These are phyloP conservation scores for Macadamia integrifolia DNA, from an alignment of 164 flowering plant genomes.

Conservation along the genomic window DNA sequence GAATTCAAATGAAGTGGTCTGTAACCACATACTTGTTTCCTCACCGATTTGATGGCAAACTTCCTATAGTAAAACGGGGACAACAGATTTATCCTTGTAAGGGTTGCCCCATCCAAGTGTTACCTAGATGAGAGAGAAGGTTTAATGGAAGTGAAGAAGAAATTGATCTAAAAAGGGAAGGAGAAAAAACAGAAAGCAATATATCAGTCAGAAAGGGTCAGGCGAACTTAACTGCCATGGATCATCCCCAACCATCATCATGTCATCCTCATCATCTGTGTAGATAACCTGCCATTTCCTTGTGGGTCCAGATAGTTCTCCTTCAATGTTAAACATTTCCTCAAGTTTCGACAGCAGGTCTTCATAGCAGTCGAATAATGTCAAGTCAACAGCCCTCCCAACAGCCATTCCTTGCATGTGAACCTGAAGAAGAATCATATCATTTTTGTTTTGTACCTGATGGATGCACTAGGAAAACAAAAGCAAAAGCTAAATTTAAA, in stretches of 20 bases:
- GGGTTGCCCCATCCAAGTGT: not conserved
- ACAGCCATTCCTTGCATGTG: slow-evolving; percentile 91
- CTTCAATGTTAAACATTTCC: slow-evolving; percentile 81
- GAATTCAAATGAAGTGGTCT: no score
- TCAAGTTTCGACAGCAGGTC: slow-evolving; percentile 72
- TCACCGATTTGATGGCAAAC: no score
- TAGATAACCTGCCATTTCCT: slow-evolving; percentile 88
- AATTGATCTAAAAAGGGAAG: not conserved
- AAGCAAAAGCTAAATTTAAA: no score
- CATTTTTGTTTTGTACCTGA: no score
- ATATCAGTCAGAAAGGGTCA: not conserved
- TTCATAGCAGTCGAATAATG: slow-evolving; percentile 55
- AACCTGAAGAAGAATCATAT: slow-evolving; percentile 35
- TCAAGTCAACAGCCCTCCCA: slow-evolving; percentile 83
- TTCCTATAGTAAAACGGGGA: no score
- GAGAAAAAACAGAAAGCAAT: not conserved
- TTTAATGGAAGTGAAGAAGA: no score
- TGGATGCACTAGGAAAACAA: no score
- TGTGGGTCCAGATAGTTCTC: slow-evolving; percentile 58
- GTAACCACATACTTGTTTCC: no score
- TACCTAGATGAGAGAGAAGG: no score
- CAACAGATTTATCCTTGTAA: not conserved
- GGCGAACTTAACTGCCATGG: slow-evolving; percentile 81
- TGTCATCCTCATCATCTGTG: slow-evolving; percentile 91
- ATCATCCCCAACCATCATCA: slow-evolving; percentile 97